Evolutionary conservation across 2,329 filamentous ascomycete genomes (phyloP), one percentile per base, ranked within the genome.

Genomic region (Apiospora marii): DNA sequence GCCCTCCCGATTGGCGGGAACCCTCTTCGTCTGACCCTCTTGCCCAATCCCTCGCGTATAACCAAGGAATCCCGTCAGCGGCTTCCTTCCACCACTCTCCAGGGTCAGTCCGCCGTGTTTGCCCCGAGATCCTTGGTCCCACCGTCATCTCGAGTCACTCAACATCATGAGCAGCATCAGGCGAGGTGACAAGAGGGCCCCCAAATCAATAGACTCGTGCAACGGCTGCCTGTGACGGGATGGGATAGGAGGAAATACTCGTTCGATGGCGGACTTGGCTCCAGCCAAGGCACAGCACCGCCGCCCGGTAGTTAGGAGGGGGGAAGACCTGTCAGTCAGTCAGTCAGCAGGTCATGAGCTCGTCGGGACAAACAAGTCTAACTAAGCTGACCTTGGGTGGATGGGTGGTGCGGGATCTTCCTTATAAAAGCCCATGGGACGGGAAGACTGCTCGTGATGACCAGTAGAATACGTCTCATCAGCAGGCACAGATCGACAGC

Each of bases 201-300:
- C 58, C 34, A 64, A 64, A 41, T 41, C 58, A 64, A 64, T 64
- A 64, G 58, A 41, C 58, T 64, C 58, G 58, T 41, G 58, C 58
- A 13, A 64, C 58, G 34, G 34, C 34, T 61, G 34, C 34, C 58
- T 64, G 58, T n/a, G 19, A 61, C 37, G 53, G 22, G 58, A 64
- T 41, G 58, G 30, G 58, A 49, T 49, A n/a, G 46, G 46, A 49
- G 46, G 46, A 30, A 61, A 41, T 64, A 41, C 41, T 41, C 34
- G 4, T n/a, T 64, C 34, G 34, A 41, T 13, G 22, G 10, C 10
- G 34, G 58, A 64, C 34, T 64, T 64, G 58, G 58, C 34, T 64
- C 58, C n/a, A 41, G 58, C 34, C 58, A 64, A 41, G 58, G 58
- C 58, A 64, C 34, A 64, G 34, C 27, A 34, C 30, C 27, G 41